Conservation (phyloP, 495 filamentous ascomycete species). For the Rusavskia elegans region DNA sequence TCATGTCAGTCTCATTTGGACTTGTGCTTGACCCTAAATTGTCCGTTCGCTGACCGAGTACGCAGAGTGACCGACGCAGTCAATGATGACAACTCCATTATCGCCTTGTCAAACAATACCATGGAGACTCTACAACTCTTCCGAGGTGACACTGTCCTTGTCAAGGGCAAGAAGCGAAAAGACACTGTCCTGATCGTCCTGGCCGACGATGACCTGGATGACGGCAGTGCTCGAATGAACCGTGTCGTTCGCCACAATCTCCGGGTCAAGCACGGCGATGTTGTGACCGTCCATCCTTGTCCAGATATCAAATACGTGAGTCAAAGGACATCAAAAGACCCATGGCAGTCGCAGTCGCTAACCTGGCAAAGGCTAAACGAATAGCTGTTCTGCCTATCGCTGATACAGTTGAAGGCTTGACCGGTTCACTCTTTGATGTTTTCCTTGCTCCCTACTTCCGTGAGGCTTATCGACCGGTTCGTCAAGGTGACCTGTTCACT, state of each 20-base stretch:
- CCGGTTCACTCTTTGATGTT: constrained; percentile 94
- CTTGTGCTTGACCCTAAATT: no score
- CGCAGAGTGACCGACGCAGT: constrained; percentile 85
- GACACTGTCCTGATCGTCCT: constrained; percentile 96
- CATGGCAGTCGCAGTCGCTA: constrained; percentile 14
- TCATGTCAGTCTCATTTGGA: constrained; percentile 33
- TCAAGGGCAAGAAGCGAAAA: constrained; percentile 99
- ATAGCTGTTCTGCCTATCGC: constrained; percentile 97
- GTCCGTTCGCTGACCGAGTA: constrained; percentile 14
- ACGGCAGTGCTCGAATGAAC: constrained; percentile 92
- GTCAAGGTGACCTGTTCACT: constrained; percentile 94
- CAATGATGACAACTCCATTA: constrained; percentile 99
- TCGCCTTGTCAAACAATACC: constrained; percentile 94
- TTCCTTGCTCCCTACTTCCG: constrained; percentile 99
- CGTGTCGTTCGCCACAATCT: constrained; percentile 96
- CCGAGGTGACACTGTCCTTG: constrained; percentile 92
- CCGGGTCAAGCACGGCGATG: constrained; percentile 93
- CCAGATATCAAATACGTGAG: constrained; percentile 99
- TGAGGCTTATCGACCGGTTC: constrained; percentile 90
- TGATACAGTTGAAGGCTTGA: constrained; percentile 93
- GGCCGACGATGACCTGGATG: constrained; percentile 94
- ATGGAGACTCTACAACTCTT: constrained; percentile 98
- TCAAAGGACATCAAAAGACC: constrained; percentile 1
- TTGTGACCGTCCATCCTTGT: constrained; percentile 94
- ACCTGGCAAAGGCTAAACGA: constrained; percentile 64